phyloP scores from a whole-genome alignment of 1,284 basidiomycete species.

The Irpex rosettiformis region DNA sequence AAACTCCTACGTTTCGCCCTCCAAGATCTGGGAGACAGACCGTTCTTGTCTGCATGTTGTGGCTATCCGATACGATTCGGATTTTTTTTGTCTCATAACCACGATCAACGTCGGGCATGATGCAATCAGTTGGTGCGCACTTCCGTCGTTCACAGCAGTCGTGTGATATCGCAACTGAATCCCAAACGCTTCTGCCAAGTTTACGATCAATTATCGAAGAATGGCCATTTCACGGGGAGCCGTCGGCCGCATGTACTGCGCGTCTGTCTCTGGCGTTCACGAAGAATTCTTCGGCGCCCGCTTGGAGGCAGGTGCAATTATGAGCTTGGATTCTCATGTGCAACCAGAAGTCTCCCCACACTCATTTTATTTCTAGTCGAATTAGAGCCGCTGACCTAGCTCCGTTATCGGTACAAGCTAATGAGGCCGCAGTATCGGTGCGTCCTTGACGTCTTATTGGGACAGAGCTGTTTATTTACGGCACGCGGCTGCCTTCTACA shows the following conservation, averaged over 20 bases:
- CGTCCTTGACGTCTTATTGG: neutral
- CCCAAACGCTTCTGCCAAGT: neutral
- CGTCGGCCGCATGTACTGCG: too few relatives aligned
- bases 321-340: neutral
- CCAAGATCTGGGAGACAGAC: too few relatives aligned
- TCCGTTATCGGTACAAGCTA: neutral
- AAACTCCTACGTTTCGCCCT: neutral
- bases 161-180: neutral
- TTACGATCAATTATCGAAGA: neutral
- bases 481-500: neutral
- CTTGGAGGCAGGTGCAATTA: neutral
- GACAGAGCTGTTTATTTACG: neutral
- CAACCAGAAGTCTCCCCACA: neutral
- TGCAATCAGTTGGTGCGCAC: neutral
- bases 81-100: neutral
- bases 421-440: neutral
- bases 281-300: neutral
- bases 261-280: neutral
- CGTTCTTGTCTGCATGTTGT: neutral
- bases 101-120: constrained; percentile 1
- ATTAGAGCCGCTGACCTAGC: neutral
- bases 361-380: neutral
- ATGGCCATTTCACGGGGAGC: too few relatives aligned
- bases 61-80: neutral
- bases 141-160: neutral